These are phyloP conservation scores for Saccharomycopsis vini DNA, from an alignment of 805 yeast genomes.

Conservation along the genomic window DNA sequence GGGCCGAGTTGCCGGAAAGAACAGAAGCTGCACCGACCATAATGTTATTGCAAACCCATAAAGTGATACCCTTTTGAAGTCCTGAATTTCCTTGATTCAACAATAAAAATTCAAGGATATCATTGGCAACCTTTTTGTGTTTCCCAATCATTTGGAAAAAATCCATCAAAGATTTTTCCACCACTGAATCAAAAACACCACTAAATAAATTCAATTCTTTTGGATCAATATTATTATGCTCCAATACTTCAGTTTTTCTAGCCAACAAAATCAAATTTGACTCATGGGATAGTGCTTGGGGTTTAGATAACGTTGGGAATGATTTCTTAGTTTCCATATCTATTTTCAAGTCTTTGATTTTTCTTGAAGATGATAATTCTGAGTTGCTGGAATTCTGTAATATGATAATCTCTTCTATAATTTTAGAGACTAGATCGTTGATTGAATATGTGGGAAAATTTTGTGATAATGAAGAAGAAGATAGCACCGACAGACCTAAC, in stretches of 20 bases:
- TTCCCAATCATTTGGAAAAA: constrained; percentile 11
- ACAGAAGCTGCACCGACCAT: constrained; percentile 22
- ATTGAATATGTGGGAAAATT: not conserved
- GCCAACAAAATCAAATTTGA: not conserved
- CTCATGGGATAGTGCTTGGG: not conserved
- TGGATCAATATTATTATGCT: not conserved
- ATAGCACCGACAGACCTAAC: no score
- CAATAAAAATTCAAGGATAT: constrained; percentile 3
- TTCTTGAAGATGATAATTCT: not conserved
- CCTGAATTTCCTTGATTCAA: constrained; percentile 8
- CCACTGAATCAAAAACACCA: constrained; percentile 2
- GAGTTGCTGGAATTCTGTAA: constrained; percentile 1
- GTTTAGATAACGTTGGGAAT: constrained; percentile 2
- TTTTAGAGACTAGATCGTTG: not conserved
- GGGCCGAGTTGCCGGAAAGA: no score
- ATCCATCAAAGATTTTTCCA: constrained; percentile 6
- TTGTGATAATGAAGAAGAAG: not conserved
- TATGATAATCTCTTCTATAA: constrained; percentile 5
- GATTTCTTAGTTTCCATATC: not conserved
- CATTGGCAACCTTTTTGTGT: not conserved
- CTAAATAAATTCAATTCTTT: constrained; percentile 9
- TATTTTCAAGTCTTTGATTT: constrained; percentile 5
- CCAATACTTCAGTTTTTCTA: not conserved
- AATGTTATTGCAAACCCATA: constrained; percentile 34
- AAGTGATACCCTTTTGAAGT: constrained; percentile 21